Evolutionary conservation across 2,329 filamentous ascomycete genomes (phyloP).

Genomic region (Orbilia blumenaviensis): DNA sequence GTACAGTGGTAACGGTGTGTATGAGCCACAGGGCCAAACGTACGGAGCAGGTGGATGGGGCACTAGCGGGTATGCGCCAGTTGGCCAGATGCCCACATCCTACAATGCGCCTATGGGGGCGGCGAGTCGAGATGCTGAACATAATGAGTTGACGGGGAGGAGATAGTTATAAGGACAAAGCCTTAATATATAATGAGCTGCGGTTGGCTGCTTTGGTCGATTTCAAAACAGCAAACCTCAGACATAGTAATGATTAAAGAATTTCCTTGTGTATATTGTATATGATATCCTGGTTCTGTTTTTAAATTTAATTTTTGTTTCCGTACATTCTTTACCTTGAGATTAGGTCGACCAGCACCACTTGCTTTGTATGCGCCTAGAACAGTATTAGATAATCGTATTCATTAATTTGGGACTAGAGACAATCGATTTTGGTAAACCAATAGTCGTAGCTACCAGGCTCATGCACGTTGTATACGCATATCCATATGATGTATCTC

Average conservation of each 20-base stretch:
- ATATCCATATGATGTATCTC: no score
- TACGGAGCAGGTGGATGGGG: constrained; percentile 17
- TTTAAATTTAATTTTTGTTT: background rate
- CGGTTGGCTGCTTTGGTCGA: background rate
- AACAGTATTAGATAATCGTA: no score
- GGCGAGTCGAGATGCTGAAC: constrained; percentile 21
- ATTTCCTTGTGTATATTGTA: constrained; percentile 43
- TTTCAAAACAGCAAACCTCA: no score
- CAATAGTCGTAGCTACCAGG: no score
- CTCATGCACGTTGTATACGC: no score
- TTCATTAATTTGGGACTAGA: no score
- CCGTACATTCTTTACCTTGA: no score
- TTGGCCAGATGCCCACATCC: constrained; percentile 23
- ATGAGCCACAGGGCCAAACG: constrained; percentile 31
- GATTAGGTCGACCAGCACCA: no score
- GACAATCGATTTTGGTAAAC: no score
- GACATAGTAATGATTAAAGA: constrained; percentile 17
- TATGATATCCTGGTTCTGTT: constrained; percentile 30
- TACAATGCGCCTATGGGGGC: constrained; percentile 41
- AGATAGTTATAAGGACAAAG: constrained; percentile 12
- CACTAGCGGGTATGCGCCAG: constrained; percentile 27
- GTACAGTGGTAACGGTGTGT: constrained; percentile 44
- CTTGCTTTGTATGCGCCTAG: no score
- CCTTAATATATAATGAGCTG: background rate
- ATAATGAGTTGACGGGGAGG: constrained; percentile 24